Percentiles rank a stretch among this genome's conserved stretches.
Evolutionary conservation across 768 basidiomycete species (phyloP).

Genomic region (Termitomyces sp.): DNA sequence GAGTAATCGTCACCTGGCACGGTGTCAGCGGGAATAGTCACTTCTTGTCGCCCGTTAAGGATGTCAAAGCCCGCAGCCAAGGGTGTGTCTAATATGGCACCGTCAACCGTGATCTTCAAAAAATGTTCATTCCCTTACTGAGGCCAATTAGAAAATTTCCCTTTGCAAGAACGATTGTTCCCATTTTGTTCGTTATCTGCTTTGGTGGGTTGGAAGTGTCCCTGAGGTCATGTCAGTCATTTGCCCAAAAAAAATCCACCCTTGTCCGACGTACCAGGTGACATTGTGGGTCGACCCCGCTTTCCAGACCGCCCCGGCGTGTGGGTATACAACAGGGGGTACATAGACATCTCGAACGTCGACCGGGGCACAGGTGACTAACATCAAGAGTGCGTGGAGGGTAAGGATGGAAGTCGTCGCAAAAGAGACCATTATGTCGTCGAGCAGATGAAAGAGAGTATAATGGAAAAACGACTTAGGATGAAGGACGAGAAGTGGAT

Average conservation of each 20-base stretch:
- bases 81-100: slow-evolving; percentile 19
- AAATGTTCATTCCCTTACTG: slow-evolving; percentile 16
- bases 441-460: background rate
- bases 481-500: background rate
- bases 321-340: slow-evolving; percentile 38
- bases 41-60: slow-evolving; percentile 25
- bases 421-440: slow-evolving; percentile 13
- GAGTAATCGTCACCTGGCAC: slow-evolving; percentile 30
- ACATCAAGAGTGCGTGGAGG: slow-evolving; percentile 19
- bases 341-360: slow-evolving; percentile 45
- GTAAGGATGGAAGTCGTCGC: slow-evolving; percentile 16
- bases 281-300: slow-evolving; percentile 37
- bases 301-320: slow-evolving; percentile 33
- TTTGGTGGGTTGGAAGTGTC: slow-evolving; percentile 35
- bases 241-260: background rate
- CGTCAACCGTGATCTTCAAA: background rate
- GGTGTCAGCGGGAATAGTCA: slow-evolving; percentile 32
- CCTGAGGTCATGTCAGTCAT: slow-evolving; percentile 21
- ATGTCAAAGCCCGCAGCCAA: slow-evolving; percentile 36
- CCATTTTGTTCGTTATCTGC: slow-evolving; percentile 45
- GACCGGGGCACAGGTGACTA: slow-evolving; percentile 28
- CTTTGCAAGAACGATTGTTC: slow-evolving; percentile 39
- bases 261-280: slow-evolving; percentile 37
- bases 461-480: background rate
- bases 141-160: slow-evolving; percentile 25